Percentiles rank a stretch among this genome's conserved stretches.
Evolutionary conservation across 1,284 basidiomycete genomes (phyloP).

Genomic region (Lentinus polychrous): DNA sequence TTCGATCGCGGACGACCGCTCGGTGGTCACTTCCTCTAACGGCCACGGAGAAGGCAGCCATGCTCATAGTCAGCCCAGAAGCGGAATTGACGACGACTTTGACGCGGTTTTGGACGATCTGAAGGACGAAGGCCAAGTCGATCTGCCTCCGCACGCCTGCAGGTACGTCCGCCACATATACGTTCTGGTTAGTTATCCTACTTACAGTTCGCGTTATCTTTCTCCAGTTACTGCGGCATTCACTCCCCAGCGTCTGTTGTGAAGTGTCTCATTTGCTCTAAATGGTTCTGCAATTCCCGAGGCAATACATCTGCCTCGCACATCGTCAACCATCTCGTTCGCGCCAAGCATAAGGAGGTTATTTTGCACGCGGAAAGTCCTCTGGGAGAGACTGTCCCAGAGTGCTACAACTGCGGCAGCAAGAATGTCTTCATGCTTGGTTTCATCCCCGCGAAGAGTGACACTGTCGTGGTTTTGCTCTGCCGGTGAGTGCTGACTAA

Average conservation of each 20-base stretch:
- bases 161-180: constrained; percentile 44
- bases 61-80: constrained; percentile 23
- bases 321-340: constrained; percentile 98
- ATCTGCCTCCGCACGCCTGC: constrained; percentile 89
- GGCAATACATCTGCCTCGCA: constrained; percentile 98
- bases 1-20: constrained; percentile 53
- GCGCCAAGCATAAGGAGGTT: constrained; percentile 99
- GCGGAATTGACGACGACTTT: constrained; percentile 71
- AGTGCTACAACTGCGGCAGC: constrained; percentile 99
- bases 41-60: constrained; percentile 33
- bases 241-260: constrained; percentile 97
- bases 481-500: constrained; percentile 64
- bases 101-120: constrained; percentile 84
- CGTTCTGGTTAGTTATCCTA: constrained; percentile 3
- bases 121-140: constrained; percentile 79
- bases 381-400: constrained; percentile 94
- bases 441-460: constrained; percentile 98
- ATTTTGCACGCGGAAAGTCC: constrained; percentile 93
- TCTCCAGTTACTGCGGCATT: constrained; percentile 90
- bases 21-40: constrained; percentile 28
- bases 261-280: constrained; percentile 91
- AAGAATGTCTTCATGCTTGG: constrained; percentile 99
- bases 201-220: constrained; percentile 1
- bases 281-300: constrained; percentile 99
- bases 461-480: constrained; percentile 97